These are phyloP conservation scores for Cocos nucifera DNA, from an alignment of 176 grass and related monocot genomes.

Conservation along the genomic window DNA sequence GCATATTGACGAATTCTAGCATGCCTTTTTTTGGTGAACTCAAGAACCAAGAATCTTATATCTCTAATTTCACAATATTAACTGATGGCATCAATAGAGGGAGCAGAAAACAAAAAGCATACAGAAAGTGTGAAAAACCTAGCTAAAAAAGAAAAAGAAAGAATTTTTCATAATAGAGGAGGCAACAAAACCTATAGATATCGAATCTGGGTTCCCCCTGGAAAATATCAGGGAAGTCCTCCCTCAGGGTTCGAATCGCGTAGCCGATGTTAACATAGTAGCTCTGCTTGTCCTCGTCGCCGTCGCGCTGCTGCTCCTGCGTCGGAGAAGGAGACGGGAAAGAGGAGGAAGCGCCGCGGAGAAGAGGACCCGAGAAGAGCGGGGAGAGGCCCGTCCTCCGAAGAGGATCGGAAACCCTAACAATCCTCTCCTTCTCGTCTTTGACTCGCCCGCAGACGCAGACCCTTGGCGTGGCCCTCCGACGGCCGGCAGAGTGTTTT, in stretches of 20 bases:
- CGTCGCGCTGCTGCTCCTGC: slow-evolving; percentile 29
- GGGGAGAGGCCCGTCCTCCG: slow-evolving; percentile 30
- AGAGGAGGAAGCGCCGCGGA: slow-evolving; percentile 24
- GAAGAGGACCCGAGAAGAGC: slow-evolving; percentile 41
- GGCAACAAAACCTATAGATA: slow-evolving; percentile 56
- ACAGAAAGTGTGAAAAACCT: no score
- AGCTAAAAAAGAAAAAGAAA: background rate
- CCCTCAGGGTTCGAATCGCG: slow-evolving; percentile 83
- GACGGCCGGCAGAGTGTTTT: background rate
- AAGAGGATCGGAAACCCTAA: slow-evolving; percentile 66
- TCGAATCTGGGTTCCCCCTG: slow-evolving; percentile 66
- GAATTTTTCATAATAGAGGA: background rate
- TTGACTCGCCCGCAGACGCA: slow-evolving; percentile 28
- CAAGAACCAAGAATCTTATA: no score
- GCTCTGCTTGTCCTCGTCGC: slow-evolving; percentile 43
- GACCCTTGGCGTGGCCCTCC: slow-evolving; percentile 8
- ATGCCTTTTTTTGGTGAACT: no score
- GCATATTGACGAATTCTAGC: no score
- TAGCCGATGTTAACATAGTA: slow-evolving; percentile 96
- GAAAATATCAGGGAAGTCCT: slow-evolving; percentile 76
- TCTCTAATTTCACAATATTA: no score
- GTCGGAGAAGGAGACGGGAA: slow-evolving; percentile 6
- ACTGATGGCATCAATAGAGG: no score
- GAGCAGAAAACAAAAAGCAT: no score
- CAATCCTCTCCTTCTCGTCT: slow-evolving; percentile 37